Evolutionary conservation across 2,329 filamentous ascomycete genomes (phyloP).

Genomic region (Venturia pyrina): DNA sequence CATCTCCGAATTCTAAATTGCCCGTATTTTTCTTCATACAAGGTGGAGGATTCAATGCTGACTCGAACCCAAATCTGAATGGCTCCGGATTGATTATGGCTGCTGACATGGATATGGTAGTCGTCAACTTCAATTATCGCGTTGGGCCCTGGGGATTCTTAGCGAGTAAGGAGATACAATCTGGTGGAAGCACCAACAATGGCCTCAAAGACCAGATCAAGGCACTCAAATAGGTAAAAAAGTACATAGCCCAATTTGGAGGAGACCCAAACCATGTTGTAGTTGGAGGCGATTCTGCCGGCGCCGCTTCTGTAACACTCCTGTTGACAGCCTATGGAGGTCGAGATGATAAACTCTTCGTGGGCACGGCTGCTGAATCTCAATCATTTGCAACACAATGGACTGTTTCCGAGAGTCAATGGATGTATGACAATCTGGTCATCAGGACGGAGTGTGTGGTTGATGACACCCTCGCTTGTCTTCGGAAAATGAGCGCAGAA

Average conservation of each 20-base stretch:
- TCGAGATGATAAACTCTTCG: slow-evolving; percentile 37
- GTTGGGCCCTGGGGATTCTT: not conserved
- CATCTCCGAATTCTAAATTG: slow-evolving; percentile 34
- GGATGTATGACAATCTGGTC: slow-evolving; percentile 54
- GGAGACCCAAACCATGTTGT: slow-evolving; percentile 18
- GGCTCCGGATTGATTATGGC: slow-evolving; percentile 3
- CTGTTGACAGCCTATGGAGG: slow-evolving; percentile 38
- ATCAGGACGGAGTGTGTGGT: slow-evolving; percentile 45
- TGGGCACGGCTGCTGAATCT: slow-evolving; percentile 25
- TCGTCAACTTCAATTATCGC: slow-evolving; percentile 40
- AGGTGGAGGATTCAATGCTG: slow-evolving; percentile 32
- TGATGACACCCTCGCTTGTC: slow-evolving; percentile 26
- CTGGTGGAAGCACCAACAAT: not conserved
- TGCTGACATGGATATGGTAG: slow-evolving; percentile 33
- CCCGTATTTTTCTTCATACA: slow-evolving; percentile 55
- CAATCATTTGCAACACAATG: slow-evolving; percentile 42
- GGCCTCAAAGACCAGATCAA: not conserved
- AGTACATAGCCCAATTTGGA: slow-evolving; percentile 17
- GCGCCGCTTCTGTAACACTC: slow-evolving; percentile 31
- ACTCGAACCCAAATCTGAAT: slow-evolving; percentile 3
- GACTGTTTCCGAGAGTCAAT: slow-evolving; percentile 43
- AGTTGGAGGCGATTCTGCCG: slow-evolving; percentile 21
- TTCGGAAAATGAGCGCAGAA: slow-evolving; percentile 51
- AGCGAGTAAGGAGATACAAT: not conserved
- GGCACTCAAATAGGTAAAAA: slow-evolving; percentile 18